Conservation (phyloP, 2,329 filamentous ascomycete species). For the Nemania sp. region DNA sequence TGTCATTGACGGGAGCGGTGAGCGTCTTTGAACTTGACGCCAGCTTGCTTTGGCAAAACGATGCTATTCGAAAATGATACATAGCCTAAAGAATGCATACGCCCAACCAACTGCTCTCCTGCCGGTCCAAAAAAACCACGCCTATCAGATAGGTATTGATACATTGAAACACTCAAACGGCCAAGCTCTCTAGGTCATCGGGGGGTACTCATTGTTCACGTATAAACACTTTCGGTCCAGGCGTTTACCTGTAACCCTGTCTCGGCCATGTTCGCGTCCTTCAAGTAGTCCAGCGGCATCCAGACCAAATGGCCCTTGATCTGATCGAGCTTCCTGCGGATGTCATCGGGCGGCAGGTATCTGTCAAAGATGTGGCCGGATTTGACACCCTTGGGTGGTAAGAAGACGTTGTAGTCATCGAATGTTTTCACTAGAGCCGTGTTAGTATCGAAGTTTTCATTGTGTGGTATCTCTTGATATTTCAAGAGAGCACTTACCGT, state of each 20-base stretch:
- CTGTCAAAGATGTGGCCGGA: conserved; percentile 85
- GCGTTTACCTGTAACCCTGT: conserved; percentile 82
- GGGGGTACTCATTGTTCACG: conserved; percentile 47
- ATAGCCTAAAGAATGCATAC: background rate
- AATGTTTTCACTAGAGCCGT: conserved; percentile 75
- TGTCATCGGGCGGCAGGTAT: conserved; percentile 72
- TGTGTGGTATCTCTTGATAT: background rate
- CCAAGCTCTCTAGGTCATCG: too few species aligned
- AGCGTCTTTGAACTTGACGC: background rate
- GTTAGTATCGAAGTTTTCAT: conserved; percentile 15
- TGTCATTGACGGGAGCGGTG: too few species aligned
- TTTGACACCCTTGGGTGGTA: conserved; percentile 70
- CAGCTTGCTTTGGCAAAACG: background rate
- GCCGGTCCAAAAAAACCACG: background rate
- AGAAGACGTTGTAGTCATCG: conserved; percentile 83
- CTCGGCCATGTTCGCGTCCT: conserved; percentile 87
- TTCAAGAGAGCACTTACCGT: conserved; percentile 58
- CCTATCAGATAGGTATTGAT: background rate
- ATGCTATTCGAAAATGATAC: background rate
- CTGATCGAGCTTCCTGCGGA: conserved; percentile 73
- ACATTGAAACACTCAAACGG: too few species aligned
- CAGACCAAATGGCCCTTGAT: conserved; percentile 89
- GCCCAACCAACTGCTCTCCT: background rate
- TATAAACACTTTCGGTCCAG: conserved; percentile 86
- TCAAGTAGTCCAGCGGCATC: conserved; percentile 90